Evolutionary conservation across 805 yeast species (phyloP).

Genomic region (Hanseniaspora singularis): DNA sequence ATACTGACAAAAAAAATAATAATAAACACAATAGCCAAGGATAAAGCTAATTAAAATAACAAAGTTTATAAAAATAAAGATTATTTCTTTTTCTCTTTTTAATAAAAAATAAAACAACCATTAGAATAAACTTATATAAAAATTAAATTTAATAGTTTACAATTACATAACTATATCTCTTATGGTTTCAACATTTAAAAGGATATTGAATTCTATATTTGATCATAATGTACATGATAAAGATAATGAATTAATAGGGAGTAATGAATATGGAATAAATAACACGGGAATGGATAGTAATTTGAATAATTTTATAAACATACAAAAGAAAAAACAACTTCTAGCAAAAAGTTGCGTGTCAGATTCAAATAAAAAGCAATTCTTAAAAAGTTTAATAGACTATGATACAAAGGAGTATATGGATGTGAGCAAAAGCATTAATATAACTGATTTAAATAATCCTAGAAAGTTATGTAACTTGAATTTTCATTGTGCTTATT

Average conservation of each 20-base stretch:
- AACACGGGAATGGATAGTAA: neutral
- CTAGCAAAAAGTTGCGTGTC: neutral
- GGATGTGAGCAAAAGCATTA: neutral
- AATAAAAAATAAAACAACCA: too few species aligned
- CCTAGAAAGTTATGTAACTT: neutral
- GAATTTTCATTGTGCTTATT: slow-evolving; percentile 8
- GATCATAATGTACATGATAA: neutral
- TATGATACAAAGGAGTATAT: slow-evolving; percentile 7
- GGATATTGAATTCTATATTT: neutral
- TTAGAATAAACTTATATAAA: too few species aligned
- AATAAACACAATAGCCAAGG: too few species aligned
- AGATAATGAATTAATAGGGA: neutral
- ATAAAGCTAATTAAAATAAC: too few species aligned
- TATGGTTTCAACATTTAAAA: slow-evolving; percentile 4
- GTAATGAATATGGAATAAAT: neutral
- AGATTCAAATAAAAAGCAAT: neutral
- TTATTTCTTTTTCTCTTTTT: too few species aligned
- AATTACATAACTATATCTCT: too few species aligned
- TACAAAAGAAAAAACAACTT: slow-evolving; percentile 11
- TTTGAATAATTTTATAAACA: neutral
- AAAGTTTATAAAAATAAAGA: too few species aligned
- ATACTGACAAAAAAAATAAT: too few species aligned
- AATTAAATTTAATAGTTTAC: too few species aligned
- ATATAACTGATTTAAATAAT: neutral
- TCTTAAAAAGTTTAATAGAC: slow-evolving; percentile 1